These are phyloP conservation scores for Boletus eberwhitei DNA, from an alignment of 768 basidiomycete genomes.

Conservation along the genomic window DNA sequence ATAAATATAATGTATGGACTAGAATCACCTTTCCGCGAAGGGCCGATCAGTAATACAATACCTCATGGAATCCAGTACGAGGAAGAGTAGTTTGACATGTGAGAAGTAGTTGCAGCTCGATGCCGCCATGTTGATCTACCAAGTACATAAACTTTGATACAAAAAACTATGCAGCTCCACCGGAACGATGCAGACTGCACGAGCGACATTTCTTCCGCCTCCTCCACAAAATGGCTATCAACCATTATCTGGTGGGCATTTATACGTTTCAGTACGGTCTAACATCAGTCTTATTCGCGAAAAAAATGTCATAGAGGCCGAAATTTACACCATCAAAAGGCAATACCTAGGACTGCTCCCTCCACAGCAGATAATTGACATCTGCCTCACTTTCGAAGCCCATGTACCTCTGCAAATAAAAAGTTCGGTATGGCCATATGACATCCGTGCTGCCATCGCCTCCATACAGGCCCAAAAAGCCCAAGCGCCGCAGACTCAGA, in stretches of 20 bases:
- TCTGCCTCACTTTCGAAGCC: conserved; percentile 69
- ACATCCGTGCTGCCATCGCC: conserved; percentile 63
- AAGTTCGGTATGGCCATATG: conserved; percentile 68
- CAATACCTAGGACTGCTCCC: conserved; percentile 68
- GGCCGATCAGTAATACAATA: neutral
- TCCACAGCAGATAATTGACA: conserved; percentile 71
- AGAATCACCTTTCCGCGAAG: neutral
- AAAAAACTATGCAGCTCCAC: conserved; percentile 68
- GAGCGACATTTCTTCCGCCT: conserved; percentile 37
- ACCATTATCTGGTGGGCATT: conserved; percentile 34
- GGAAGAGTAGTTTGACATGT: conserved; percentile 3
- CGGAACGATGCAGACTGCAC: conserved; percentile 58
- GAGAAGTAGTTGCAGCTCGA: neutral
- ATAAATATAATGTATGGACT: neutral
- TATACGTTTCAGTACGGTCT: conserved; percentile 21
- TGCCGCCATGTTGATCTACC: neutral
- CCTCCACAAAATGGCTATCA: conserved; percentile 36
- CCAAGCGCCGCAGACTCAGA: conserved; percentile 21
- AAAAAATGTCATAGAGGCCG: conserved; percentile 35
- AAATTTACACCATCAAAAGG: conserved; percentile 60
- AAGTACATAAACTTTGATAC: conserved; percentile 54
- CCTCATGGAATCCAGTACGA: neutral
- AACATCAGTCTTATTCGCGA: conserved; percentile 18
- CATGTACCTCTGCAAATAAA: conserved; percentile 65
- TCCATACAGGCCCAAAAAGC: conserved; percentile 38